These are phyloP conservation scores for Cajanus cajan DNA, from an alignment of 306 rosid genomes.

Conservation along the genomic window DNA sequence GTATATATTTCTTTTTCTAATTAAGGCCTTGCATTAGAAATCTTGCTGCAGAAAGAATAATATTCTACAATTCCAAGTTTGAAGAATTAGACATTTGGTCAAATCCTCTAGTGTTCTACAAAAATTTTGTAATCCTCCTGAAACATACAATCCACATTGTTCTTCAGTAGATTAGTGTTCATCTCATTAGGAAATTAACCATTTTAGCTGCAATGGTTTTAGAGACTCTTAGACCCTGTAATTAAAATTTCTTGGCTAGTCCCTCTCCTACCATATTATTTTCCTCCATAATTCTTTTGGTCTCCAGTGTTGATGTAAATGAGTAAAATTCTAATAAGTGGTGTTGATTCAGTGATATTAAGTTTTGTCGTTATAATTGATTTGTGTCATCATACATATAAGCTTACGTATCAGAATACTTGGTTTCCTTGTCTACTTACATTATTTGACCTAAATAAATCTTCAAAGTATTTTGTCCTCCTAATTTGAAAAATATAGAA, in stretches of 20 bases:
- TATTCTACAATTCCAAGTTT: conserved; percentile 37
- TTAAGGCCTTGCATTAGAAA: conserved; percentile 39
- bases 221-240: conserved; percentile 4
- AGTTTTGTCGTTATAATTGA: neutral
- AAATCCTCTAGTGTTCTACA: conserved; percentile 28
- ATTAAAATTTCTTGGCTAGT: neutral
- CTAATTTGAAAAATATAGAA: neutral
- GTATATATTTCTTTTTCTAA: conserved; percentile 36
- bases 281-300: neutral
- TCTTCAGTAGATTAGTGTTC: neutral
- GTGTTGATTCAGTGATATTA: conserved; percentile 11
- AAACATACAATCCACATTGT: neutral
- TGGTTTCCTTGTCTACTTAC: neutral
- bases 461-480: neutral
- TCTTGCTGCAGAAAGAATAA: conserved; percentile 37
- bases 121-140: conserved; percentile 10
- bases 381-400: neutral
- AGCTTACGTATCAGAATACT: neutral
- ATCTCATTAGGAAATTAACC: conserved; percentile 17
- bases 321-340: neutral
- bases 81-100: conserved; percentile 49
- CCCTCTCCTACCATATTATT: neutral
- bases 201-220: neutral
- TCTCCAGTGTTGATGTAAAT: conserved; percentile 10
- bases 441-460: neutral